Evolutionary conservation across 2,329 filamentous ascomycete species (phyloP), one percentile per base, ranked within the genome.

Genomic region (Ascochyta rabiei): DNA sequence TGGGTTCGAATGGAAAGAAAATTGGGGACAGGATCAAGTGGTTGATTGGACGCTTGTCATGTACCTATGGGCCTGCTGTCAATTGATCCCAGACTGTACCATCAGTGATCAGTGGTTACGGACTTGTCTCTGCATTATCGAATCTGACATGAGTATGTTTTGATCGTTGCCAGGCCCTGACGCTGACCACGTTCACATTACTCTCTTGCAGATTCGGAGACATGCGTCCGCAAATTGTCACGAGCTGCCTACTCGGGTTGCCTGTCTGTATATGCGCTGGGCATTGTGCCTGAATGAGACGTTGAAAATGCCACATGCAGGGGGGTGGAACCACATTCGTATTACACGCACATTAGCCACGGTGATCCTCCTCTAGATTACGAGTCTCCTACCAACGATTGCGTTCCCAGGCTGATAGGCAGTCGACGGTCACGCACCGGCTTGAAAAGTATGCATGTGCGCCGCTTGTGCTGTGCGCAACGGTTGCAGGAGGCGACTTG

Each of bases 141-240:
- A 40, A 26, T 35, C 33, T 35, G 46, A 46, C 37, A 37, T 47
- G 46, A 47, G 35, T 46, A 46, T 55, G 46, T 50, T 47, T 50
- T 50, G 46, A 24, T 35, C 19, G 46, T 41, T 46, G 40, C 23
- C 13, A 2, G 4, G 18, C 35, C 37, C 34, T 41, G 35, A 55
- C 40, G 43, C 38, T 43, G 9, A 24, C n/a, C 13, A 26, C n/a
- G 16, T 31, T 21, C 16, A 21, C 31, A 38, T 50, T 9, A 35
- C 39, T 13, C 19, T n/a, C 2, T 10, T 21, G 2, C 38, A 4
- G 9, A 4, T 16, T 16, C 18, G 39, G 47, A 13, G 33, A 33
- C 1, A 23, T 28, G 18, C n/a, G 4, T 40, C 15, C 31, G 33
- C 41, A 40, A 13, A 38, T 38, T 21, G 18, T 38, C 35, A 38